A percentile compares a stretch with the other conserved stretches of the same genome.
Evolutionary conservation across 2,329 filamentous ascomycete genomes (phyloP).

Genomic region (Penicillium sclerotigenum): DNA sequence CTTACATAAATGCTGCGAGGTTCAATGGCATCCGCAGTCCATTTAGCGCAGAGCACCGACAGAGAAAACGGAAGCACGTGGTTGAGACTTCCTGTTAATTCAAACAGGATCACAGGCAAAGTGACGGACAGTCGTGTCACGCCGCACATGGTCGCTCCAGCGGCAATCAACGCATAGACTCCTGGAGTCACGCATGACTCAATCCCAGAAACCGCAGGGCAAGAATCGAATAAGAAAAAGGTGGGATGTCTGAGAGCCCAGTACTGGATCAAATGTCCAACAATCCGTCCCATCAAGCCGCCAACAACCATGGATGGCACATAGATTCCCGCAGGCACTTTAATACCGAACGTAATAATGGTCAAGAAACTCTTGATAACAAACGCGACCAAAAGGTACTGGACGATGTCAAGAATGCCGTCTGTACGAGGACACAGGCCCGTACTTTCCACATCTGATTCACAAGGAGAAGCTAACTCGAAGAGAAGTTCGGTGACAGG

Average conservation of each 20-base stretch:
- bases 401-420: slow-evolving; percentile 74
- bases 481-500: slow-evolving; percentile 87
- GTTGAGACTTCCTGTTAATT: slow-evolving; percentile 89
- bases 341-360: slow-evolving; percentile 89
- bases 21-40: slow-evolving; percentile 94
- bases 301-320: slow-evolving; percentile 98
- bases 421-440: slow-evolving; percentile 74
- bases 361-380: slow-evolving; percentile 87
- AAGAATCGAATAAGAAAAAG: slow-evolving; percentile 70
- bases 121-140: slow-evolving; percentile 92
- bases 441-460: slow-evolving; percentile 61
- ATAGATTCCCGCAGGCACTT: slow-evolving; percentile 94
- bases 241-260: slow-evolving; percentile 70
- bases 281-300: slow-evolving; percentile 80
- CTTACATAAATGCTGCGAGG: slow-evolving; percentile 86
- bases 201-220: slow-evolving; percentile 63
- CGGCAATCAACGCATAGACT: slow-evolving; percentile 93
- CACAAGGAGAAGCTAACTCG: slow-evolving; percentile 85
- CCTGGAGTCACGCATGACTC: slow-evolving; percentile 90
- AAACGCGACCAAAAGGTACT: slow-evolving; percentile 71
- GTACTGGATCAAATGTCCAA: slow-evolving; percentile 83
- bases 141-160: slow-evolving; percentile 96
- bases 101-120: slow-evolving; percentile 90
- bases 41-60: slow-evolving; percentile 91
- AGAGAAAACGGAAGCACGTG: slow-evolving; percentile 94